phyloP scores from a whole-genome alignment of 2,329 filamentous ascomycete genomes.

The Apiospora kogelbergensis region DNA sequence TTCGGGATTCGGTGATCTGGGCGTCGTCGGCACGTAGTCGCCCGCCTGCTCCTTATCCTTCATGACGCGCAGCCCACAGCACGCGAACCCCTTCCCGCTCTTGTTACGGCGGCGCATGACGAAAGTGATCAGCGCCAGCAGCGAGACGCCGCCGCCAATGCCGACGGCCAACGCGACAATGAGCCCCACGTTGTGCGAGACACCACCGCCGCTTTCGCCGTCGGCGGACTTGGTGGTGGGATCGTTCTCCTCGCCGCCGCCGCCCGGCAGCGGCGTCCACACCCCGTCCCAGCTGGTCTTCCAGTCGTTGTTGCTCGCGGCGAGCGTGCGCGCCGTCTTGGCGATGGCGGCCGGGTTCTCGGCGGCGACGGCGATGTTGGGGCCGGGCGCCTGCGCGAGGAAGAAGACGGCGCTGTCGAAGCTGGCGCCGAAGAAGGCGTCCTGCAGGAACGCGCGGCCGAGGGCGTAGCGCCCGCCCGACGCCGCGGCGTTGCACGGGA shows the following conservation, averaged over 20 bases:
- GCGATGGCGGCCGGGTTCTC: conserved; percentile 8
- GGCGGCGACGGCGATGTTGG: conserved; percentile 16
- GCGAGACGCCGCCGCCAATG: background rate
- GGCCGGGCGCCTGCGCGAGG: conserved; percentile 36
- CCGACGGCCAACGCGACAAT: background rate
- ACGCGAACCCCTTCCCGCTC: background rate
- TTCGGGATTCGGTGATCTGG: background rate
- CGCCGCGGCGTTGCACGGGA: conserved; percentile 34
- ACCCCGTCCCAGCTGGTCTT: conserved; percentile 15
- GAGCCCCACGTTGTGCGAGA: background rate
- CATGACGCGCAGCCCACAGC: background rate
- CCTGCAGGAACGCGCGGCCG: conserved; percentile 43
- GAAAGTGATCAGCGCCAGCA: background rate
- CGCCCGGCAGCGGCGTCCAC: conserved; percentile 13
- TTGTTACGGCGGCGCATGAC: background rate
- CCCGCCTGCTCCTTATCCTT: background rate
- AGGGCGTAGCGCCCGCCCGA: conserved; percentile 27
- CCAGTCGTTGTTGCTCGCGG: conserved; percentile 19
- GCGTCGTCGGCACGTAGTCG: background rate
- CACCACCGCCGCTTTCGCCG: background rate
- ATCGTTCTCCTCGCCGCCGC: background rate
- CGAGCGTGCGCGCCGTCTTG: conserved; percentile 8
- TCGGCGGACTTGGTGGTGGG: background rate
- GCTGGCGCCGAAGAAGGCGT: conserved; percentile 38
- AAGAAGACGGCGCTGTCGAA: conserved; percentile 27